phyloP scores from a whole-genome alignment of 148 eudicot genomes.

The Salicornia ramosissima region DNA sequence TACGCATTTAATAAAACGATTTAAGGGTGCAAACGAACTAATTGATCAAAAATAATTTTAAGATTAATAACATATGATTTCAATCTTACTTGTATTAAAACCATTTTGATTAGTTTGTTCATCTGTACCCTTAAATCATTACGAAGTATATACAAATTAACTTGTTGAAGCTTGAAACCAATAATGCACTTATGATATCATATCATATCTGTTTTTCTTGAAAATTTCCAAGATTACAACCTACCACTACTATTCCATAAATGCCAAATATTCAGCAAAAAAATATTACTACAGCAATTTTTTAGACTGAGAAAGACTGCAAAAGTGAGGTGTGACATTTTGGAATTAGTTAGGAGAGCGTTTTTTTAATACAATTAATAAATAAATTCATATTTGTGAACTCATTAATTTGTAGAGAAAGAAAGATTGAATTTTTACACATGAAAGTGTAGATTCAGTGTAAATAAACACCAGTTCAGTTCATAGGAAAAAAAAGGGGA shows the following conservation, averaged over 20 bases:
- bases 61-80: too few species aligned
- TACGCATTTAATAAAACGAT: too few species aligned
- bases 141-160: too few species aligned
- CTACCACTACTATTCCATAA: constrained; percentile 17
- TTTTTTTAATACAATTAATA: not conserved
- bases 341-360: constrained; percentile 14
- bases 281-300: not conserved
- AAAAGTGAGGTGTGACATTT: constrained; percentile 17
- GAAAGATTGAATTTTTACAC: not conserved
- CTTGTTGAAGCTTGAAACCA: not conserved
- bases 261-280: not conserved
- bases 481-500: constrained; percentile 7
- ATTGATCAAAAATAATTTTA: too few species aligned
- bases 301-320: not conserved
- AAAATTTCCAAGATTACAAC: constrained; percentile 25
- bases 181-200: too few species aligned
- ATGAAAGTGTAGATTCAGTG: constrained; percentile 19
- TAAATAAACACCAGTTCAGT: not conserved
- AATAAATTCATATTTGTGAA: not conserved
- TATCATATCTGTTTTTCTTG: constrained; percentile 3
- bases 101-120: too few species aligned
- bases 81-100: too few species aligned
- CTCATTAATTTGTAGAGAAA: not conserved
- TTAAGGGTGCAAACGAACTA: too few species aligned
- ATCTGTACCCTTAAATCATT: too few species aligned